Conservation (phyloP, 108 stramenopile genomes). For the Hondaea fermentalgiana region DNA sequence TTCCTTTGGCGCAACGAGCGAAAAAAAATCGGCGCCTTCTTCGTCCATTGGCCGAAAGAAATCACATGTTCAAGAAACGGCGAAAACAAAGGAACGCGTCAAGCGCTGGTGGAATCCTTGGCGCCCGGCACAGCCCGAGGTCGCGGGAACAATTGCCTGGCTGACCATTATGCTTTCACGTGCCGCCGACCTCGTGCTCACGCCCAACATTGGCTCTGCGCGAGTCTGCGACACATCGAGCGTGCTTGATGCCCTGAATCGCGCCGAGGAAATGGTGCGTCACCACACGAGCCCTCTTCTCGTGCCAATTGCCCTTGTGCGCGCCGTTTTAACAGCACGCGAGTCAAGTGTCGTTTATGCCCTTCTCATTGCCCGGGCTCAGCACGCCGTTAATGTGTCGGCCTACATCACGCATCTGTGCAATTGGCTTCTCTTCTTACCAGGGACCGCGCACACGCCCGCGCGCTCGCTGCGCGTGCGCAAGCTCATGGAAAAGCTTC, state of each 20-base stretch:
- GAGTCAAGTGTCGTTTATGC: not conserved
- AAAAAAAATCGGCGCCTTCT: no score
- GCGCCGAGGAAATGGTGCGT: conserved; percentile 17
- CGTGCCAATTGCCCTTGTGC: not conserved
- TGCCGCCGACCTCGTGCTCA: not conserved
- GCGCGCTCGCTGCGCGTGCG: not conserved
- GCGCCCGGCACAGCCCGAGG: not conserved
- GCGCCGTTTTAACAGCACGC: not conserved
- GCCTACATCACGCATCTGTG: not conserved
- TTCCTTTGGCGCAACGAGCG: not conserved
- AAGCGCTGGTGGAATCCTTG: not conserved
- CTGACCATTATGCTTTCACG: not conserved
- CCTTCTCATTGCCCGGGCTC: not conserved
- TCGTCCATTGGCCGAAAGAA: no score
- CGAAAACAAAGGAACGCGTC: not conserved
- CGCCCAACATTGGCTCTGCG: not conserved
- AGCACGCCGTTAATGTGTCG: not conserved
- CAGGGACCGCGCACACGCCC: not conserved
- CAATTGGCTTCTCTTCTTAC: not conserved
- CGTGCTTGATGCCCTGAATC: not conserved
- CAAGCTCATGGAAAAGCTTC: not conserved
- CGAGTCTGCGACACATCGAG: not conserved
- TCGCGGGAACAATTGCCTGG: not conserved
- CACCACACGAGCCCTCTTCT: not conserved
- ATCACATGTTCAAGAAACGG: not conserved